Base-by-base conservation (phyloP, 495 filamentous ascomycete genomes). In the Cetradonia linearis region DNA sequence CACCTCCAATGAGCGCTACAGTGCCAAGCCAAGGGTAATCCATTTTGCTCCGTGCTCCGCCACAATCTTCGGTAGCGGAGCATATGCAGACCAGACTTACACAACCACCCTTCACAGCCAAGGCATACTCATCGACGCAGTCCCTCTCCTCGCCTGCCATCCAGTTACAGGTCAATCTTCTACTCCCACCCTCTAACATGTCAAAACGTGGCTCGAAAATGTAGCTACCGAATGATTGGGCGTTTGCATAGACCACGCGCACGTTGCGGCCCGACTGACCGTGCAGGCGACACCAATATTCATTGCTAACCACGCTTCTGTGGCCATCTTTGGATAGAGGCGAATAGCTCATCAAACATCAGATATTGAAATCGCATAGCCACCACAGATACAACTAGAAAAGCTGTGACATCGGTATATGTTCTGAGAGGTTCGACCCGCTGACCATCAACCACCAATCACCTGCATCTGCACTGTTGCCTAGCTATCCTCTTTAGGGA, bases 51-150 rank as follows among this genome's bases (percentile, higher is more conserved):
- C 0, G 0, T 33, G 31, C 50, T 54, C 50, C 50, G 50, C 50
- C 50, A 54, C 50, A 34, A 5, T 54, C 28, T 13, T 54, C 31
- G 50, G 50, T 54, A 36, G 20, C 3, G 31, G 1, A 20, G 18
- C 18, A 36, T 25, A 46, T 6, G 7, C 9, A 0, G 0, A 28
- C 3, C 37, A 40, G 11, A 40, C 20, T 11, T 9, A 8, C 16
- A 33, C 7, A 18, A 1, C 7, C 38, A n/a, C 42, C 42, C 9
- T 46, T 54, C 50, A 34, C 50, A 54, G 50, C 50, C 50, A 54
- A 54, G 50, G 50, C 50, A 36, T 34, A 34, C 30, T 54, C 30
- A 14, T 54, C 50, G n/a, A 20, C 10, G 50, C n/a, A 54, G 33
- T 18, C 14, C 28, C 28, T 13, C 50, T 36, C 28, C 20, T 13